phyloP scores from a whole-genome alignment of 768 basidiomycete species.

The Leucocoprinus birnbaumii region DNA sequence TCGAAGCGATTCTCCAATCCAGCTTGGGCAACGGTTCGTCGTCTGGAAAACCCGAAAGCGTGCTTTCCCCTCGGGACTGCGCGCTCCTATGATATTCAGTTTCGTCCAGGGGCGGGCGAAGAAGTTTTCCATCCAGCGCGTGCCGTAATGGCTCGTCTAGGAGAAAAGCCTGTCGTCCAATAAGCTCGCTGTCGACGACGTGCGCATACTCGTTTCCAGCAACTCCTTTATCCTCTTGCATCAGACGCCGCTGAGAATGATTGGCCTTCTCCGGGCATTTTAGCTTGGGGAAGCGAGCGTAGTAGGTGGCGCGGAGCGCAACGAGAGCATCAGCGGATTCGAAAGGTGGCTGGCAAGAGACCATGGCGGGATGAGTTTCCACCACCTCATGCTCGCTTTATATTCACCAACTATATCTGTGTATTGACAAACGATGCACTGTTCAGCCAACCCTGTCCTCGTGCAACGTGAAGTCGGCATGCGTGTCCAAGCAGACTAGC shows the following conservation, averaged over 20 bases:
- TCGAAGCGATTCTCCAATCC: background rate
- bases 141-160: slow-evolving; percentile 11
- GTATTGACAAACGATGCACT: background rate
- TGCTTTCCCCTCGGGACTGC: background rate
- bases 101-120: slow-evolving; percentile 6
- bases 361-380: background rate
- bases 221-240: slow-evolving; percentile 4
- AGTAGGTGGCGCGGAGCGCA: slow-evolving; percentile 12
- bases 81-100: background rate
- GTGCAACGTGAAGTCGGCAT: background rate
- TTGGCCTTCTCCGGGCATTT: background rate
- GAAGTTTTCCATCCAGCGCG: background rate
- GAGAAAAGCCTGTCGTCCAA: slow-evolving; percentile 11
- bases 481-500: background rate
- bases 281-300: background rate
- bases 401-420: background rate
- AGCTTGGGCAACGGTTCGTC: background rate
- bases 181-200: slow-evolving; percentile 6
- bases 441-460: too few species aligned
- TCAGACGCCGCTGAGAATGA: background rate
- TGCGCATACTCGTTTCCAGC: background rate
- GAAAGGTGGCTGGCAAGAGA: background rate
- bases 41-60: background rate
- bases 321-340: slow-evolving; percentile 17
- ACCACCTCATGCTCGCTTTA: background rate